Percentiles rank a stretch among this genome's conserved stretches.
Evolutionary conservation across 1,139 yeast species (phyloP).

Genomic region (Kazachstania sp.): DNA sequence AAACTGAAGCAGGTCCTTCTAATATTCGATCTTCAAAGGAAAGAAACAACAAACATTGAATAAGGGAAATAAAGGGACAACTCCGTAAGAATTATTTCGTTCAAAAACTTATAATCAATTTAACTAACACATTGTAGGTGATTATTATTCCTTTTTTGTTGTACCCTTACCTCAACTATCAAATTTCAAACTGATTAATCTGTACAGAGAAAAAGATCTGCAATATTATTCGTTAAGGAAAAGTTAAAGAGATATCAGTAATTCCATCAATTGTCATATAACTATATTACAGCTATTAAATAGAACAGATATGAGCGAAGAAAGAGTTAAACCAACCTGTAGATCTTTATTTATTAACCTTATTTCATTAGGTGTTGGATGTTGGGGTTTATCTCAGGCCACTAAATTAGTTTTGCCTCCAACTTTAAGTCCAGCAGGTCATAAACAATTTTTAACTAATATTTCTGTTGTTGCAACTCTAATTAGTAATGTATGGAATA

Average conservation of each 20-base stretch:
- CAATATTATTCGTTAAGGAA: no score
- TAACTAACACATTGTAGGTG: no score
- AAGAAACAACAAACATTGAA: no score
- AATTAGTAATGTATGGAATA: slow-evolving; percentile 25
- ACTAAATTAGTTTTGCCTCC: slow-evolving; percentile 38
- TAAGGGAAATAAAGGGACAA: no score
- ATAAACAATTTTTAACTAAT: slow-evolving; percentile 61
- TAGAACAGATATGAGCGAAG: neutral
- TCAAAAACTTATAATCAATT: no score
- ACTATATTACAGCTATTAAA: neutral
- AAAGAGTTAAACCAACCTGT: slow-evolving; percentile 5
- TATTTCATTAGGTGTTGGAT: slow-evolving; percentile 17
- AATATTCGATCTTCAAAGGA: no score
- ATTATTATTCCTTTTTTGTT: no score
- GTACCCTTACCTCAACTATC: no score
- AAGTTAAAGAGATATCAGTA: neutral
- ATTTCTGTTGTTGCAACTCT: slow-evolving; percentile 45
- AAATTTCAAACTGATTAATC: no score
- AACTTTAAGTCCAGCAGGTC: slow-evolving; percentile 47
- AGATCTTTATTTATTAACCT: slow-evolving; percentile 18
- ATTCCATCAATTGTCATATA: neutral
- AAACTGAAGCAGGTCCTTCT: no score
- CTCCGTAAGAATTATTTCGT: no score
- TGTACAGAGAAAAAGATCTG: no score
- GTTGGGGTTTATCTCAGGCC: slow-evolving; percentile 26